Evolutionary conservation across 2,329 filamentous ascomycete genomes (phyloP), one percentile per base, ranked within the genome.

Genomic region (Ophiostoma populinum): DNA sequence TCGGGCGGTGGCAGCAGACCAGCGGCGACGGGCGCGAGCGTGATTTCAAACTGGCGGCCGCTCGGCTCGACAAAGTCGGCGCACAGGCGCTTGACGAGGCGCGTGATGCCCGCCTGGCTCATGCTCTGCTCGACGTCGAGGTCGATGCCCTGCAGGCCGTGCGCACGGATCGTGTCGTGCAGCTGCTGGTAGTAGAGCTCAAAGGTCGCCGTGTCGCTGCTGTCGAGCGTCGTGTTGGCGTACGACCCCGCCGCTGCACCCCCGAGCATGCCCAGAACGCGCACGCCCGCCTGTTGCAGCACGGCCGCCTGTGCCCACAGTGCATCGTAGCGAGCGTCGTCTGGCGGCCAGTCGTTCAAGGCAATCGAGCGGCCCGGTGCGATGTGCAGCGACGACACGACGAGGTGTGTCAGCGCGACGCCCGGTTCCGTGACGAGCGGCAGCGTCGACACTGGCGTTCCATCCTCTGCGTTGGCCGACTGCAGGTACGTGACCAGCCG

Each of bases 231-330:
- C 32, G 40, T 18, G 37, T 69, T 54, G 25, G 60, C 58, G 47
- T 71, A 93, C 10, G 73, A 78, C 9, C 85, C 86, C 40, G 67
- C 65, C 0, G 82, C 83, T 3, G 85, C 83, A 12, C 86, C 86
- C 25, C 86, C 86, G 2, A 93, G 62, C 80, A 94, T 90, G 36
- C 72, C 81, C 51, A 92, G 64, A 10, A 93, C 72, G 47, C 78
- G 83, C 42, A 93, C 65, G 27, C 83, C 83, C 6, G 66, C 64
- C 2, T 67, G 67, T 51, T 90, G 78, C 6, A 93, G 58, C 42
- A 74, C 60, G 7, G 67, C 64, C 7, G 82, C 69, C 53, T 94
- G 86, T 16, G 67, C 67, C 83, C 85, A 94, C 24, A 93, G 63
- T 2, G 71, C 70, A 21, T 69, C 59, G 54, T 78, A 87, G 43